phyloP scores from a whole-genome alignment of 2,329 filamentous ascomycete species.

The Ophiognomonia clavigignenti-juglandacearum region DNA sequence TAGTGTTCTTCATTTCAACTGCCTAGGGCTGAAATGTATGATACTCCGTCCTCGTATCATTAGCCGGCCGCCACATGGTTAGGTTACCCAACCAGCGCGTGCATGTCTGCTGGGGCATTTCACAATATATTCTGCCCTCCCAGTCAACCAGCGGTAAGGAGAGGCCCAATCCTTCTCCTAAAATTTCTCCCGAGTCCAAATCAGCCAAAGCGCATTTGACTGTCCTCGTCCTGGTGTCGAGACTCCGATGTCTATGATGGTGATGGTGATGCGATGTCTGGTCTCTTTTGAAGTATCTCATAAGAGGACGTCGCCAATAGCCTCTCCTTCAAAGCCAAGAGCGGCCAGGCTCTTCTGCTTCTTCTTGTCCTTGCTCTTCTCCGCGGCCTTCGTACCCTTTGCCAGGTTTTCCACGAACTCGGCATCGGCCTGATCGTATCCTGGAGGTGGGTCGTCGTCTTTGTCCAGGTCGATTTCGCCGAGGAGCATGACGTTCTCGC shows the following conservation, averaged over 20 bases:
- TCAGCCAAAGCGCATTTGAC: conserved; percentile 14
- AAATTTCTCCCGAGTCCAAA: neutral
- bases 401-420: conserved; percentile 62
- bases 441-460: conserved; percentile 77
- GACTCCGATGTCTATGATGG: conserved; percentile 3
- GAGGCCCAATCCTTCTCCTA: conserved; percentile 2
- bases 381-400: conserved; percentile 63
- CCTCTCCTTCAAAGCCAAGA: conserved; percentile 86
- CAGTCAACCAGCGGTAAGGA: conserved; percentile 15
- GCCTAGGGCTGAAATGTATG: conserved; percentile 5
- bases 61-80: conserved; percentile 14
- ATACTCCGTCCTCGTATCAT: conserved; percentile 15
- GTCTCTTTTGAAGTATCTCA: conserved; percentile 31
- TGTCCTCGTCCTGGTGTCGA: no score
- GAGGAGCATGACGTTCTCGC: conserved; percentile 93
- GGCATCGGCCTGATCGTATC: conserved; percentile 48
- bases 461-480: conserved; percentile 97
- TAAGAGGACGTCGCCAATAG: conserved; percentile 68
- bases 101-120: conserved; percentile 34
- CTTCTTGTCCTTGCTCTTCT: conserved; percentile 69
- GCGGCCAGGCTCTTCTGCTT: conserved; percentile 66
- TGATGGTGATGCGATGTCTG: neutral
- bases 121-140: conserved; percentile 44
- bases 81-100: conserved; percentile 2
- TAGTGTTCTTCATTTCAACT: neutral